Conservation (phyloP, 768 basidiomycete genomes). For the Collybia sordida region DNA sequence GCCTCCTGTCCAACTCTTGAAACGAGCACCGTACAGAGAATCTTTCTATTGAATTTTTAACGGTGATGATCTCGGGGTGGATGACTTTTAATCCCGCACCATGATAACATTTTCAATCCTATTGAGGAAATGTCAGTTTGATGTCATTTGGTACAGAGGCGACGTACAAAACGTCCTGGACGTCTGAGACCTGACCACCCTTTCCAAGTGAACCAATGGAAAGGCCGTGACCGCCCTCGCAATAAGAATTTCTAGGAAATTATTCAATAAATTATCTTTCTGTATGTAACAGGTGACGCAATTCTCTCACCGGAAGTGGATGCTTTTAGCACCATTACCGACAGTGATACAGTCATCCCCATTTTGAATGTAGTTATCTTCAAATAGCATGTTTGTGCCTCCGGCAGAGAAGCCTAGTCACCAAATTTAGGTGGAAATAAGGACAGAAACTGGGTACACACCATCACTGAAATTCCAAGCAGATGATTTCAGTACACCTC, state of each 20-base stretch:
- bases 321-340: constrained; percentile 53
- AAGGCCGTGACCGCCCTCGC: constrained; percentile 59
- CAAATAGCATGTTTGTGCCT: constrained; percentile 57
- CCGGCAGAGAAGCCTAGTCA: constrained; percentile 50
- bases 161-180: constrained; percentile 55
- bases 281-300: too few relatives aligned
- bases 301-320: constrained; percentile 41
- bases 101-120: constrained; percentile 47
- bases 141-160: background rate
- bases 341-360: constrained; percentile 66
- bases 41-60: constrained; percentile 34
- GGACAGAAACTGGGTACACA: constrained; percentile 10
- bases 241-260: constrained; percentile 43
- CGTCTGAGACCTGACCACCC: constrained; percentile 47
- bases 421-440: background rate
- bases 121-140: background rate
- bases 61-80: background rate
- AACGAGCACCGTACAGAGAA: constrained; percentile 57
- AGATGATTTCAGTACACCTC: background rate
- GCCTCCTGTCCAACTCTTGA: constrained; percentile 69
- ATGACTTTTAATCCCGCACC: constrained; percentile 22
- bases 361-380: constrained; percentile 56
- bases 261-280: too few relatives aligned
- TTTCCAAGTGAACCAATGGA: constrained; percentile 55
- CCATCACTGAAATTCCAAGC: constrained; percentile 31